A percentile compares a stretch with the other conserved stretches of the same genome.
Conservation (phyloP, 495 filamentous ascomycete species). For the Immersiella caudata region DNA sequence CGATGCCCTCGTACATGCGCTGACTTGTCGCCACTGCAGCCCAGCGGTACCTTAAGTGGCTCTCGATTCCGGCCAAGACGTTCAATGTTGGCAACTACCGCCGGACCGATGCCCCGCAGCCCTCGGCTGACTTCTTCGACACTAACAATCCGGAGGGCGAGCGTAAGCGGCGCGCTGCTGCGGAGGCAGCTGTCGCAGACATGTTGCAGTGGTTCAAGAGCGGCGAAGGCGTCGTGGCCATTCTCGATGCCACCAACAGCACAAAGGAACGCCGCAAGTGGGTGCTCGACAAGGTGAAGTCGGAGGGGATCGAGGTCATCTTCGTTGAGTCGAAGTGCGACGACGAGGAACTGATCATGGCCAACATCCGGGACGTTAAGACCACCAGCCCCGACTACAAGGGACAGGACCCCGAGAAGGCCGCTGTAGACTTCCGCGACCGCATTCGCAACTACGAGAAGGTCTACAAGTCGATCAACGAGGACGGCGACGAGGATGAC, state of each 20-base stretch:
- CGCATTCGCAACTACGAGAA: slow-evolving; percentile 96
- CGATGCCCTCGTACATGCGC: background rate
- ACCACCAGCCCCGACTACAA: slow-evolving; percentile 92
- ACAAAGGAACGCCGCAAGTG: slow-evolving; percentile 86
- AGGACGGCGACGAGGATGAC: slow-evolving; percentile 70
- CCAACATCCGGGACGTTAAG: slow-evolving; percentile 97
- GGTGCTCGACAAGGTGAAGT: slow-evolving; percentile 76
- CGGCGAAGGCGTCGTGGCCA: slow-evolving; percentile 76
- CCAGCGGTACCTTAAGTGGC: slow-evolving; percentile 93
- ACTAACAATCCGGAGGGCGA: slow-evolving; percentile 86
- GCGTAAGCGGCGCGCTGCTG: slow-evolving; percentile 80
- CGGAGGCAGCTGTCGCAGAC: slow-evolving; percentile 84
- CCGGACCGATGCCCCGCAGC: slow-evolving; percentile 80
- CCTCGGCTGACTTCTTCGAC: slow-evolving; percentile 91
- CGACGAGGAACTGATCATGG: slow-evolving; percentile 91
- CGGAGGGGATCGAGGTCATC: slow-evolving; percentile 80
- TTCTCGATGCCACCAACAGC: slow-evolving; percentile 72
- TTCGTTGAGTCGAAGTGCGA: slow-evolving; percentile 97
- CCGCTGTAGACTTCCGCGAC: slow-evolving; percentile 87
- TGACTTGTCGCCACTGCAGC: slow-evolving; percentile 55
- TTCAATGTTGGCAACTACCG: slow-evolving; percentile 98
- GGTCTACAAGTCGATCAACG: slow-evolving; percentile 89
- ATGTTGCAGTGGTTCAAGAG: slow-evolving; percentile 89
- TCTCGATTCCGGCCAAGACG: slow-evolving; percentile 85
- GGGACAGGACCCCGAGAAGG: slow-evolving; percentile 89